A percentile compares a stretch with the other conserved stretches of the same genome.
These are phyloP conservation scores for Plectosphaerella plurivora DNA, from an alignment of 2,329 filamentous ascomycete species.

Conservation along the genomic window DNA sequence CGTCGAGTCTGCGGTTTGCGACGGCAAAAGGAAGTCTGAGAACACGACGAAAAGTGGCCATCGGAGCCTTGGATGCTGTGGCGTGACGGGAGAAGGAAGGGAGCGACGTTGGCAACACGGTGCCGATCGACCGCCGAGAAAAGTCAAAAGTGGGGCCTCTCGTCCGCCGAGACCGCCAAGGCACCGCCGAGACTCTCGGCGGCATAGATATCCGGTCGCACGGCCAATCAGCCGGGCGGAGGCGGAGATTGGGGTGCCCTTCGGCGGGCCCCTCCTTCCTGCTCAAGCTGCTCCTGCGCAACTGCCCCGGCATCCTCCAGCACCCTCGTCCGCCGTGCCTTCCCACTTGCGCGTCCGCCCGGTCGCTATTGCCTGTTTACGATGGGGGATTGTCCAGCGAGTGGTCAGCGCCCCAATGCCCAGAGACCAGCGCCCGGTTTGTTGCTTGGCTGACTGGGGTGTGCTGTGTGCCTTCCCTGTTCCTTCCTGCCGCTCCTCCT, in stretches of 20 bases:
- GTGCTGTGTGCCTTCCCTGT: no score
- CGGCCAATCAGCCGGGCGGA: slow-evolving; percentile 1
- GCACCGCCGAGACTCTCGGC: slow-evolving; percentile 2
- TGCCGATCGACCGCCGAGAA: not conserved
- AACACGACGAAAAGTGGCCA: not conserved
- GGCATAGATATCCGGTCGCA: not conserved
- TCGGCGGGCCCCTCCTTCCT: not conserved
- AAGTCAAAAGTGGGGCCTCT: not conserved
- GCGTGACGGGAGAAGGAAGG: not conserved
- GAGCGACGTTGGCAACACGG: not conserved
- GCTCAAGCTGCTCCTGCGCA: no score
- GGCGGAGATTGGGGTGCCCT: not conserved
- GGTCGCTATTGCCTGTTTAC: not conserved
- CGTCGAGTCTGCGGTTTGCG: not conserved
- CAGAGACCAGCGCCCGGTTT: not conserved
- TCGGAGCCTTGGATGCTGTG: no score
- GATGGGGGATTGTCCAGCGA: no score
- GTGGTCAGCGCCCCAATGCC: not conserved
- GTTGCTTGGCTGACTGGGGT: no score
- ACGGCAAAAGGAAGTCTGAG: not conserved
- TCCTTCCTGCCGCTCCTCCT: no score
- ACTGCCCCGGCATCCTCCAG: no score
- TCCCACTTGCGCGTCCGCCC: not conserved
- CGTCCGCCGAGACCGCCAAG: slow-evolving; percentile 2
- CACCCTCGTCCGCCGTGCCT: not conserved